Evolutionary conservation across 305 asterid genomes (phyloP), one percentile per base, ranked within the genome.

Genomic region (Andrographis paniculata): DNA sequence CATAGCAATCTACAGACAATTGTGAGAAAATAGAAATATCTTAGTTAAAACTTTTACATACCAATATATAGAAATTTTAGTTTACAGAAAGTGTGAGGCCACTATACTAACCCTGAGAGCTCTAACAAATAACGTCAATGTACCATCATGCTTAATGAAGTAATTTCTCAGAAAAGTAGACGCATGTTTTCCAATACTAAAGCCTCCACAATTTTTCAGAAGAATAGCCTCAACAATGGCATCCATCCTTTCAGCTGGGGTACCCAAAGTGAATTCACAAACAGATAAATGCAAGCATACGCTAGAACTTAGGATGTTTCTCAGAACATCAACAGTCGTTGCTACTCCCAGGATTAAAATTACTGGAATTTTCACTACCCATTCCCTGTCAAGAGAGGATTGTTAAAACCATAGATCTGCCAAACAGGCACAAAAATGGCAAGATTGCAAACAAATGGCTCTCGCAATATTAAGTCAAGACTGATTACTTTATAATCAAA

Each of bases 91-190:
- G 1, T 5, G 13, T 23, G 50, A 27, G 37, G 55, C 51, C 12
- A 17, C 28, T 36, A 36, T 24, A 69, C 76, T 53, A 54, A 85
- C 97, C 97, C 65, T 83, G 50, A 91, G 53, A 53, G 93, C 95
- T 76, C 83, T 83, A 62, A 80, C 55, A 55, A 91, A 86, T 47
- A 87, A 78, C 45, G 86, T 77, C 49, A 91, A 67, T 21, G 98
- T 91, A 41, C 98, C 98, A 66, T 91, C 98, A 62, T 86, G 94
- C 62, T 75, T 77, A 62, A 72, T 42, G 70, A 91, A 91, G 82
- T 78, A 71, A 67, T 70, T 82, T 72, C 87, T 78, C 73, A 91
- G 64, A 69, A 80, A 83, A 48, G 56, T 48, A 28, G 80, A 78
- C 60, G 77, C 89, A 22, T 66, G 71, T 64, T 80, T 78, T 55